Conservation (phyloP, 352 stramenopile species). For the Elongisporangium prolatum region DNA sequence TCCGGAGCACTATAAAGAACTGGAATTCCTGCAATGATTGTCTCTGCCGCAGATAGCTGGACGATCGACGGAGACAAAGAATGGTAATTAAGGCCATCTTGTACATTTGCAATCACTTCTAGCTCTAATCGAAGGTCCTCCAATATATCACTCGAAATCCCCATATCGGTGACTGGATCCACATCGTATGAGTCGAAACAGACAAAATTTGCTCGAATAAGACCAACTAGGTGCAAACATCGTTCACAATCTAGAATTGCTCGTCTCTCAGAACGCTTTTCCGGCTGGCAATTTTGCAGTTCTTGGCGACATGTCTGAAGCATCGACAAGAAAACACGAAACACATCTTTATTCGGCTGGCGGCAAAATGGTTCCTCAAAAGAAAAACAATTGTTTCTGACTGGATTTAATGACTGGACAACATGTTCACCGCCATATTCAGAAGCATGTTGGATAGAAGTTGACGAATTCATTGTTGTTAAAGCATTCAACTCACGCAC, state of each 20-base stretch:
- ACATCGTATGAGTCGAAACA: conserved; percentile 63
- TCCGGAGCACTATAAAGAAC: conserved; percentile 54
- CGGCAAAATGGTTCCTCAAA: conserved; percentile 81
- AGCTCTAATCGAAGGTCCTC: conserved; percentile 35
- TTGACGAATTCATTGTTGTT: not conserved
- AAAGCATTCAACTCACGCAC: conserved; percentile 7
- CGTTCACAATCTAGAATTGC: conserved; percentile 4
- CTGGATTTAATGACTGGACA: not conserved
- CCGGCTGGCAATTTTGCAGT: not conserved
- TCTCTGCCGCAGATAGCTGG: conserved; percentile 51
- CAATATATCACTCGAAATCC: conserved; percentile 28
- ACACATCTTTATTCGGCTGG: conserved; percentile 52
- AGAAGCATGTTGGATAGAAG: no score
- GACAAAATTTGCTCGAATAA: conserved; percentile 63
- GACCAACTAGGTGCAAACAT: conserved; percentile 38
- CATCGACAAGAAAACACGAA: conserved; percentile 45
- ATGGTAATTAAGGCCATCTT: conserved; percentile 7
- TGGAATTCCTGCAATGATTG: conserved; percentile 57
- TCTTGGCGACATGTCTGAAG: conserved; percentile 16
- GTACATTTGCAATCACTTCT: conserved; percentile 39
- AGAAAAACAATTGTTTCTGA: conserved; percentile 5
- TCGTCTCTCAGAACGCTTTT: conserved; percentile 14
- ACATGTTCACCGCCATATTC: no score
- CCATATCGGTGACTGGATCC: conserved; percentile 27
- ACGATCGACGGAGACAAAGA: conserved; percentile 15